Base-by-base conservation (phyloP, 2,329 filamentous ascomycete species). In the Neonectria hederae region DNA sequence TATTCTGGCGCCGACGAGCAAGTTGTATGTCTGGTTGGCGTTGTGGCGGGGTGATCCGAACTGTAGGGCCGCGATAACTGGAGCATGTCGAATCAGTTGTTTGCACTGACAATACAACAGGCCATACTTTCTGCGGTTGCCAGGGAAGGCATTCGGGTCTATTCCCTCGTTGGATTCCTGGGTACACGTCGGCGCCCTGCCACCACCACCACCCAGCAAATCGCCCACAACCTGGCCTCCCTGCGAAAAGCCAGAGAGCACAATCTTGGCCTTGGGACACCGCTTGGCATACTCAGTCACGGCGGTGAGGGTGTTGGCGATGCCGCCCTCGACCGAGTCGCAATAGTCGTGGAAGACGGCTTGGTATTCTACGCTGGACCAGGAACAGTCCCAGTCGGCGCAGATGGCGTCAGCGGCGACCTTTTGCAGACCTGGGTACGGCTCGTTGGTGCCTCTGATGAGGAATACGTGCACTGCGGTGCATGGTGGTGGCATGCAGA, bases 231-330 rank as follows among this genome's bases (percentile, higher is more conserved):
- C 74, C 2, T 81, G 78, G 3, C 73, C 76, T 48, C 80, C 81
- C 63, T 82, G 78, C 1, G 77, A 80, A 65, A 80, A 83, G 0
- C 81, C 81, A 62, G 76, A 78, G 24, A 83, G 53, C 5, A 82
- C 79, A 9, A 83, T 74, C 63, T 77, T 80, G 19, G 79, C 63
- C 40, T 79, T 64, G 17, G 81, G 80, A 60, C 80, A 83, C n/a
- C 72, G 71, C 66, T 76, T 68, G 66, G 76, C 76, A 67, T 82
- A 83, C 0, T 74, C 76, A 8, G 73, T 75, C 64, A 83, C 79
- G 68, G 82, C 78, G 9, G 63, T 54, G 30, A 28, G 63, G 3
- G 79, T 79, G 51, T 78, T 78, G 46, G 65, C 67, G 8, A 72
- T 72, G 2, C 81, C 81, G 35, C 78, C 75, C 8, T 72, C 72